Evolutionary conservation across 768 basidiomycete species (phyloP), one percentile per base, ranked within the genome.

Genomic region (Roridomyces roridus): DNA sequence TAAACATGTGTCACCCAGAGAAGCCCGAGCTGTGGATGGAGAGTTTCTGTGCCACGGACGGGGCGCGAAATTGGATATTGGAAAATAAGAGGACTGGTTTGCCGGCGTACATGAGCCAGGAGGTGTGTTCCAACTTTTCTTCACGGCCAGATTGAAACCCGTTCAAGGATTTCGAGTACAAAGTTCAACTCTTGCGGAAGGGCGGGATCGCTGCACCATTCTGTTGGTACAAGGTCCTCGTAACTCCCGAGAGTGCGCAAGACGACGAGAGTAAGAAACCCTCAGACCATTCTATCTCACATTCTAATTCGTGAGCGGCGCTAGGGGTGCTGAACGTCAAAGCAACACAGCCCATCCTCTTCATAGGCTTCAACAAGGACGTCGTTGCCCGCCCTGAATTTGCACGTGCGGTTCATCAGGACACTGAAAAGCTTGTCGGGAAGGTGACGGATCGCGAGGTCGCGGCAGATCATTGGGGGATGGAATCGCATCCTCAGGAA

Each of bases 21-120:
- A 76, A 75, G 45, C 71, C 74, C 0, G 70, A 69, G 51, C 52
- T 73, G 42, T 75, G 75, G 75, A 67, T 62, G 17, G 71, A 70
- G 2, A 60, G 75, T 42, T 49, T 80, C 23, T 70, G 70, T 4
- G 76, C 74, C 1, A 57, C 67, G 3, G 80, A 78, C 9, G 73
- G 70, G n/a, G 51, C 74, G 7, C 69, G 67, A 46, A 67, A 68
- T 21, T 77, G 75, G 72, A 48, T 80, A 11, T 63, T 70, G 48
- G 54, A 62, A 7, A 68, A 73, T 47, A 70, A 61, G 29, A 70
- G 48, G 40, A 68, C 70, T 0, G 55, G 63, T 5, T 53, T 67
- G 12, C 68, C 71, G 3, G 24, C 65, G 18, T 80, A 74, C 60
- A 60, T 76, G 34, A 58, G 68, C 9, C 47, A 58, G 18, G 72